Percentiles rank a stretch among this genome's conserved stretches.
phyloP scores from a whole-genome alignment of 306 rosid species.

The Prunus padus region DNA sequence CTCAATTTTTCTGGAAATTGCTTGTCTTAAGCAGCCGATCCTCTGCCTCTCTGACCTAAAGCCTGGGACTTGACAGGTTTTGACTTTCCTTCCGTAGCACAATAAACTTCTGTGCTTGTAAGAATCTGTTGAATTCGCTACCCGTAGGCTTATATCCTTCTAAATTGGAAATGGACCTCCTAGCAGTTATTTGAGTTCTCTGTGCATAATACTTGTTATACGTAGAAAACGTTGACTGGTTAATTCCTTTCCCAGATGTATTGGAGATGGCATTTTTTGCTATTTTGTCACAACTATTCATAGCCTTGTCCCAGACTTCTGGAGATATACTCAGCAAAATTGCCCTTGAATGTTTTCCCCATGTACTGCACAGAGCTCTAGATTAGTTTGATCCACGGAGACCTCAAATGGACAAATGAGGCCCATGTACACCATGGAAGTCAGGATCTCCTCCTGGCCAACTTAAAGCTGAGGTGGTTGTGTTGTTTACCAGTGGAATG shows the following conservation, averaged over 20 bases:
- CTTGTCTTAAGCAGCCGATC: neutral
- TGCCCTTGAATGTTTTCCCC: slow-evolving; percentile 23
- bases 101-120: slow-evolving; percentile 29
- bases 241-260: slow-evolving; percentile 5
- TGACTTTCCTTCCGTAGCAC: slow-evolving; percentile 27
- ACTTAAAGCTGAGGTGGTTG: slow-evolving; percentile 27
- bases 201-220: slow-evolving; percentile 21
- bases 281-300: slow-evolving; percentile 15
- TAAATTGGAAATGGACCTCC: slow-evolving; percentile 30
- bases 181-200: slow-evolving; percentile 24
- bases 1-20: neutral
- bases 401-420: neutral
- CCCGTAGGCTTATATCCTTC: slow-evolving; percentile 23
- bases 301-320: slow-evolving; percentile 20
- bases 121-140: slow-evolving; percentile 27
- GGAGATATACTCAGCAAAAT: slow-evolving; percentile 19
- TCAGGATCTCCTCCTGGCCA: slow-evolving; percentile 6
- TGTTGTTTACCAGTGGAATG: slow-evolving; percentile 24
- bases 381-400: slow-evolving; percentile 19
- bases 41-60: slow-evolving; percentile 15
- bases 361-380: slow-evolving; percentile 22
- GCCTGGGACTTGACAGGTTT: slow-evolving; percentile 28
- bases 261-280: slow-evolving; percentile 21
- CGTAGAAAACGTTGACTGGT: slow-evolving; percentile 15
- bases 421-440: slow-evolving; percentile 20